Percentiles rank a stretch among this genome's conserved stretches.
These are phyloP conservation scores for Aspergillus vadensis DNA, from an alignment of 2,329 filamentous ascomycete genomes.

Conservation along the genomic window DNA sequence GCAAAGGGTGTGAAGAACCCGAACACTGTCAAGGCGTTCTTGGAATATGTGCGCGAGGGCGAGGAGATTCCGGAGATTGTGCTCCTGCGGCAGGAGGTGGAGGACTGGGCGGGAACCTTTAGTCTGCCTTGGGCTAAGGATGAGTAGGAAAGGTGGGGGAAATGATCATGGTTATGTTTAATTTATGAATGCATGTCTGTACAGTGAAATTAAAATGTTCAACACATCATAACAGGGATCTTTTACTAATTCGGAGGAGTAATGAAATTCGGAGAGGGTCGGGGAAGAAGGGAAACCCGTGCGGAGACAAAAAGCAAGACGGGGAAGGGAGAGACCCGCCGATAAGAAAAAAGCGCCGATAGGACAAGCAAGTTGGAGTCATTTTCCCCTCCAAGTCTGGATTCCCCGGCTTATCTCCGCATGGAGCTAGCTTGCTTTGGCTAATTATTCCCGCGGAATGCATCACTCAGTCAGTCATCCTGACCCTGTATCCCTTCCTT, in stretches of 20 bases:
- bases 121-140: conserved; percentile 78
- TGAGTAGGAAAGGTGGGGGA: conserved; percentile 38
- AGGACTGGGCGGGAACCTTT: conserved; percentile 84
- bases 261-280: background rate
- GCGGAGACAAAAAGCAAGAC: background rate
- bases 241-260: background rate
- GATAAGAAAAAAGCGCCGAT: background rate
- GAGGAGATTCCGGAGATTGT: conserved; percentile 83
- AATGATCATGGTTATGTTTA: conserved; percentile 2
- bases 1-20: conserved; percentile 84
- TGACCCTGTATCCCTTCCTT: background rate
- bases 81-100: conserved; percentile 83
- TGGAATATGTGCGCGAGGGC: conserved; percentile 77
- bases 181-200: conserved; percentile 21
- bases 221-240: conserved; percentile 12
- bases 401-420: conserved; percentile 2
- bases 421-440: background rate
- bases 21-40: conserved; percentile 99
- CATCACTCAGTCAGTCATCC: background rate
- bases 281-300: background rate
- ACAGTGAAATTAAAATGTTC: conserved; percentile 13
- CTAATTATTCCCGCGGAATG: too few species aligned
- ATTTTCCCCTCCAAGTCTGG: background rate
- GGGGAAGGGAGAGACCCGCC: background rate
- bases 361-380: background rate